Percentiles rank a stretch among this genome's conserved stretches.
phyloP scores from a whole-genome alignment of 352 stramenopile genomes.

The Globisporangium paddicum region DNA sequence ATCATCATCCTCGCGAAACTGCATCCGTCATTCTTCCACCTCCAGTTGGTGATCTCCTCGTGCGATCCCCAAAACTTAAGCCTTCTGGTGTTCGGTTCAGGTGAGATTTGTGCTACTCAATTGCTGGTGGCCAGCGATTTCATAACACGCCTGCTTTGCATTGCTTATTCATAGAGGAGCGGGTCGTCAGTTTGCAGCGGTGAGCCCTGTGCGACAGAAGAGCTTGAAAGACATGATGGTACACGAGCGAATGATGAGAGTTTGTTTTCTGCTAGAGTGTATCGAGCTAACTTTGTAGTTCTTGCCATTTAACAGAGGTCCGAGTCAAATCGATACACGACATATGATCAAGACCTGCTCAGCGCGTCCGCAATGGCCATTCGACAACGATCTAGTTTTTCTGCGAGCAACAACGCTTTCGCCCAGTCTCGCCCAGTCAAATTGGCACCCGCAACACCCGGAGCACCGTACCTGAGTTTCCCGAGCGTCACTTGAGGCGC shows the following conservation, averaged over 20 bases:
- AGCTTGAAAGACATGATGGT: constrained; percentile 44
- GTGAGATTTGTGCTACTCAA: constrained; percentile 12
- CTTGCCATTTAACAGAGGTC: constrained; percentile 19
- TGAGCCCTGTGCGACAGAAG: constrained; percentile 19
- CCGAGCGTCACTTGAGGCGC: constrained; percentile 26
- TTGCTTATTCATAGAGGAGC: constrained; percentile 32
- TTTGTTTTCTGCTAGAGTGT: not conserved
- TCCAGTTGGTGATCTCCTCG: constrained; percentile 30
- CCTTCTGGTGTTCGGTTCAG: constrained; percentile 38
- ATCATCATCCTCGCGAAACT: constrained; percentile 6
- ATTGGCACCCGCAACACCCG: constrained; percentile 2
- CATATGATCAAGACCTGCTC: constrained; percentile 54
- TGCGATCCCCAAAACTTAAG: constrained; percentile 44
- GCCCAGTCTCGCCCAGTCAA: constrained; percentile 8
- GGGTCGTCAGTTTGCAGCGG: constrained; percentile 49
- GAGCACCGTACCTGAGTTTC: constrained; percentile 34
- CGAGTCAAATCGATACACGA: constrained; percentile 22
- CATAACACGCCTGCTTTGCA: not conserved
- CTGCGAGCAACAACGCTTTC: constrained; percentile 7
- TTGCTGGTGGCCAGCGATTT: not conserved
- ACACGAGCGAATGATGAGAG: not conserved
- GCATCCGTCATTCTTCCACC: constrained; percentile 34
- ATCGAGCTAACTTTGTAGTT: not conserved
- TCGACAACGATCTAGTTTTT: constrained; percentile 26
- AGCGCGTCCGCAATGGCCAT: constrained; percentile 54